Conservation (phyloP, 2,329 filamentous ascomycete genomes). For the Fusarium lyarnte region DNA sequence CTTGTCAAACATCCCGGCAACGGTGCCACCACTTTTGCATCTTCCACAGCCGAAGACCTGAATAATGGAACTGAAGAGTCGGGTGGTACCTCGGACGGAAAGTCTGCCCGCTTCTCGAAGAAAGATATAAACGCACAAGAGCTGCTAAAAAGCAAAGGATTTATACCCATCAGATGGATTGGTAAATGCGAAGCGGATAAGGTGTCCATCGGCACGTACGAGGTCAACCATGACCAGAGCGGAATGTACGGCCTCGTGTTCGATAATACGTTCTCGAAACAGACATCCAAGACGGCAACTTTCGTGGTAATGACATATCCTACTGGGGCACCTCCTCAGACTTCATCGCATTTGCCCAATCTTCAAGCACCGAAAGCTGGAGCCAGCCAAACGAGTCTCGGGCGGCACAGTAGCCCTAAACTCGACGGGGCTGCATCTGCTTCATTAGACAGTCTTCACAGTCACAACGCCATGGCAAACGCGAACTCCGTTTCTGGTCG, state of each 20-base stretch:
- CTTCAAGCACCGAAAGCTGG: constrained; percentile 54
- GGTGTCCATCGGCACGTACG: constrained; percentile 88
- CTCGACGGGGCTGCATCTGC: constrained; percentile 58
- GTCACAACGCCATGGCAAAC: constrained; percentile 56
- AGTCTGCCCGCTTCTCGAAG: constrained; percentile 59
- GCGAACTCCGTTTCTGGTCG: constrained; percentile 62
- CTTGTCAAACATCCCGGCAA: constrained; percentile 96
- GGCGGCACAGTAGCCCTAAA: constrained; percentile 57
- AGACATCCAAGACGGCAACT: constrained; percentile 91
- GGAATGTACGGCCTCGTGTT: constrained; percentile 98
- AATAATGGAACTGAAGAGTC: constrained; percentile 59
- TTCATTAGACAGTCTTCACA: constrained; percentile 70
- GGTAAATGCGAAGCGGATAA: constrained; percentile 98
- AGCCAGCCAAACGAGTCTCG: constrained; percentile 62
- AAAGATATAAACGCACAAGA: constrained; percentile 71
- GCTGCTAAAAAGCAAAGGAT: constrained; percentile 71
- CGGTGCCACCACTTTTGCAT: constrained; percentile 60
- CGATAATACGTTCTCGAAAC: constrained; percentile 98
- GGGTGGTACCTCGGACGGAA: constrained; percentile 55
- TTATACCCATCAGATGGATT: constrained; percentile 81
- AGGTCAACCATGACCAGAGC: constrained; percentile 77
- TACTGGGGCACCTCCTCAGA: constrained; percentile 80
- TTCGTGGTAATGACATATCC: constrained; percentile 96
- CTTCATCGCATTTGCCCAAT: constrained; percentile 74
- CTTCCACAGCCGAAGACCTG: constrained; percentile 56